Conservation (phyloP, 495 filamentous ascomycete genomes). For the Xylaria flabelliformis region DNA sequence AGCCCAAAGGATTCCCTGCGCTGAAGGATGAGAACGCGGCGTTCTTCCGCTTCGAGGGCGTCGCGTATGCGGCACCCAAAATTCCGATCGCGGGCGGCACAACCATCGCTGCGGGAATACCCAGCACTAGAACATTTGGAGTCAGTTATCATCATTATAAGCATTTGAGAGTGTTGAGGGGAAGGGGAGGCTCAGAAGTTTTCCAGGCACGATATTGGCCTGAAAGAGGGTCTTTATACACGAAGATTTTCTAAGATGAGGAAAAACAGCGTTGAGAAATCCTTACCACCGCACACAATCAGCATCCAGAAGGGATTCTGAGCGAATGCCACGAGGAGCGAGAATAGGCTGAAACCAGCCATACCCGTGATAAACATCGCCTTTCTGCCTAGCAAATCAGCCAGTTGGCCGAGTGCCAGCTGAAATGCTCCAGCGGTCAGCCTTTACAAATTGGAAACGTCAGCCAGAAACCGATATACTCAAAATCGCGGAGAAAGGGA, state of each 20-base stretch:
- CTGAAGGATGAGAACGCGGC: constrained; percentile 73
- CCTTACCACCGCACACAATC: constrained; percentile 59
- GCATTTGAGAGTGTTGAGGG: not conserved
- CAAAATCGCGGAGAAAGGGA: not conserved
- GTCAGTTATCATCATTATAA: not conserved
- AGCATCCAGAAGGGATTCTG: constrained; percentile 68
- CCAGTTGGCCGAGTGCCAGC: constrained; percentile 69
- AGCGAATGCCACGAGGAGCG: constrained; percentile 65
- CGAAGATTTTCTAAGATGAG: not conserved
- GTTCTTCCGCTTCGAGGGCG: constrained; percentile 71
- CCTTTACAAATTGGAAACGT: constrained; percentile 38
- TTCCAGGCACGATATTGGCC: not conserved
- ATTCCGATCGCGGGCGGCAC: constrained; percentile 73
- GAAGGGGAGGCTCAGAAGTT: not conserved
- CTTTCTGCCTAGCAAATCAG: constrained; percentile 71
- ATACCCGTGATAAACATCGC: constrained; percentile 66
- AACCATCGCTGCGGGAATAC: constrained; percentile 66
- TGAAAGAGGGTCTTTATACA: not conserved
- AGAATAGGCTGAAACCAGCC: constrained; percentile 62
- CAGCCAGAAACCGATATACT: constrained; percentile 4
- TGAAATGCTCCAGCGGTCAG: constrained; percentile 70
- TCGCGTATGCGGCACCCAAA: constrained; percentile 66
- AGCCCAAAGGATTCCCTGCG: constrained; percentile 74
- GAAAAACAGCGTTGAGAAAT: not conserved
- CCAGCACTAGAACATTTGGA: constrained; percentile 51